phyloP scores from a whole-genome alignment of 306 rosid genomes.

The Dalbergia cochinchinensis region DNA sequence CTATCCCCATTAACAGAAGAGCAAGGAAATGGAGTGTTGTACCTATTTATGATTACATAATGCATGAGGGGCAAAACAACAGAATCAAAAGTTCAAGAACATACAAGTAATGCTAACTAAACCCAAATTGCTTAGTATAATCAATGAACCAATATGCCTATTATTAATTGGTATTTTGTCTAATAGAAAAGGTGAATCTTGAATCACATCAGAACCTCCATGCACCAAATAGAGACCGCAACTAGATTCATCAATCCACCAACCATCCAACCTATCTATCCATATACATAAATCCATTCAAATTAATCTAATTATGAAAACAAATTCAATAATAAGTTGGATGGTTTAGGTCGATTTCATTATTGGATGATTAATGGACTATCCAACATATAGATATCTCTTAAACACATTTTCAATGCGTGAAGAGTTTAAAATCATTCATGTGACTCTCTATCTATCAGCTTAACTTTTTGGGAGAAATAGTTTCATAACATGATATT shows the following conservation, averaged over 20 bases:
- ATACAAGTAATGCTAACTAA: not conserved
- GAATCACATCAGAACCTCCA: conserved; percentile 8
- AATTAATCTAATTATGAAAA: not conserved
- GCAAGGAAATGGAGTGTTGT: not conserved
- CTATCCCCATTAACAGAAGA: not conserved
- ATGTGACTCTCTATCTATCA: too few relatives aligned
- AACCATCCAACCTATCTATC: not conserved
- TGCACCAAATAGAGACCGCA: not conserved
- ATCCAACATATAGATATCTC: too few relatives aligned
- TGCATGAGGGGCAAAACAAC: conserved; percentile 12
- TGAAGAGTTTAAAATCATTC: too few relatives aligned
- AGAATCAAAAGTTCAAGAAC: not conserved
- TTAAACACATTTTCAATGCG: too few relatives aligned
- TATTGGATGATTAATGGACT: too few relatives aligned
- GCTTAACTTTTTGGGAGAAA: too few relatives aligned
- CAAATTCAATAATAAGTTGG: not conserved
- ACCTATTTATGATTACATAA: not conserved
- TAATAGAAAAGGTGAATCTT: conserved; percentile 1
- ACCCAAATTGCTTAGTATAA: not conserved
- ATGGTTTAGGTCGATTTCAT: too few relatives aligned
- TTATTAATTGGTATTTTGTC: not conserved
- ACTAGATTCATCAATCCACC: not conserved
- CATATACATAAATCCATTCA: not conserved
- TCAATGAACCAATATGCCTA: not conserved
- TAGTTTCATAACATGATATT: too few relatives aligned